Conservation (phyloP, 495 filamentous ascomycete species). For the Cercophora newfieldiana region DNA sequence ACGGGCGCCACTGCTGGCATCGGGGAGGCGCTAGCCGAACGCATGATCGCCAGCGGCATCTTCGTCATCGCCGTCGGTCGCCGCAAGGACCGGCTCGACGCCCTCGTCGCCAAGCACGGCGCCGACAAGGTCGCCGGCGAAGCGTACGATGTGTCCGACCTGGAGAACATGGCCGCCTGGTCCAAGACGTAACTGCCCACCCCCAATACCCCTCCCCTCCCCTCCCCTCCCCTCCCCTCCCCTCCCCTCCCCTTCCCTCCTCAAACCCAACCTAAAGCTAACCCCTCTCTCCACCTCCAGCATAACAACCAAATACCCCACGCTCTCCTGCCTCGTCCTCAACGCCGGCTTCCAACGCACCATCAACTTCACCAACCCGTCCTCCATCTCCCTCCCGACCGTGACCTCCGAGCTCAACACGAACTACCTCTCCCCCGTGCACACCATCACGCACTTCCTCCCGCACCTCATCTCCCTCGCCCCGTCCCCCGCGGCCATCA, state of each 20-base stretch:
- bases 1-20: conserved; percentile 75
- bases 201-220: background rate
- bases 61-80: conserved; percentile 65
- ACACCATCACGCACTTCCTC: conserved; percentile 62
- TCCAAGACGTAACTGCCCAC: conserved; percentile 44
- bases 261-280: conserved; percentile 36
- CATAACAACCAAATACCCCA: conserved; percentile 57
- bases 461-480: conserved; percentile 55
- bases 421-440: conserved; percentile 67
- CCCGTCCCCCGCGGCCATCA: conserved; percentile 39
- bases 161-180: conserved; percentile 59
- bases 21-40: conserved; percentile 63
- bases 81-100: conserved; percentile 64
- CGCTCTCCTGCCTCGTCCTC: conserved; percentile 57
- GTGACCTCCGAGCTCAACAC: conserved; percentile 60
- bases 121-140: conserved; percentile 52
- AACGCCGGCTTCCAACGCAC: conserved; percentile 59
- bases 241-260: background rate
- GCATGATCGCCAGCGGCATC: conserved; percentile 60
- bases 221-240: background rate
- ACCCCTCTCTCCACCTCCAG: conserved; percentile 28
- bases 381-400: conserved; percentile 52
- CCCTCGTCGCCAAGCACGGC: conserved; percentile 60
- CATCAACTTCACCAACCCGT: conserved; percentile 62
- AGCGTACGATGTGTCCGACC: conserved; percentile 64